Conservation (phyloP, 306 rosid genomes). For the Trifolium repens region DNA sequence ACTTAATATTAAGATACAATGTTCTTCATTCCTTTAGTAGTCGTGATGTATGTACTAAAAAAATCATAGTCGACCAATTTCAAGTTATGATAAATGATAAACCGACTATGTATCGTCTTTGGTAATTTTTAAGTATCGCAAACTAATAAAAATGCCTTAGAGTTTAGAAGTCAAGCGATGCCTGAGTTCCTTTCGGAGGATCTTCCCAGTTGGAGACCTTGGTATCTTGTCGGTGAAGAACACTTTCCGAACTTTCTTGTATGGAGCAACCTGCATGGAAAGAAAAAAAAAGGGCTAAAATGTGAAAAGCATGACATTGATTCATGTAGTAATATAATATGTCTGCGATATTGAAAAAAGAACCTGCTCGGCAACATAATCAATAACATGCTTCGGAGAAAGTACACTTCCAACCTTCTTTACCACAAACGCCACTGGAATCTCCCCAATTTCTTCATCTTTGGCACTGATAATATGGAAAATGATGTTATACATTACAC, state of each 20-base stretch:
- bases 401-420: conserved; percentile 64
- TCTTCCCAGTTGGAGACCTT: conserved; percentile 82
- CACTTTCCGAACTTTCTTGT: conserved; percentile 79
- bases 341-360: conserved; percentile 8
- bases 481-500: conserved; percentile 37
- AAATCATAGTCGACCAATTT: conserved; percentile 5
- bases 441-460: conserved; percentile 75
- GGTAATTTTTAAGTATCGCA: background rate
- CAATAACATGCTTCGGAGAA: conserved; percentile 53
- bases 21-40: background rate
- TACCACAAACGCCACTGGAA: conserved; percentile 85
- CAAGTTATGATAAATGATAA: background rate
- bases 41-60: background rate
- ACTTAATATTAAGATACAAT: background rate
- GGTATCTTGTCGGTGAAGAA: conserved; percentile 71
- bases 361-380: conserved; percentile 73
- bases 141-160: conserved; percentile 26
- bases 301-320: conserved; percentile 24
- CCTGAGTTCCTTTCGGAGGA: conserved; percentile 67
- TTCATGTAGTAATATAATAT: conserved; percentile 30
- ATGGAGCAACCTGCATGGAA: conserved; percentile 71
- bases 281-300: background rate
- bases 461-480: conserved; percentile 45
- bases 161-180: conserved; percentile 58
- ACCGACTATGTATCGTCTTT: background rate